Base-by-base conservation (phyloP, 2,329 filamentous ascomycete species). In the Monosporascus cannonballus region DNA sequence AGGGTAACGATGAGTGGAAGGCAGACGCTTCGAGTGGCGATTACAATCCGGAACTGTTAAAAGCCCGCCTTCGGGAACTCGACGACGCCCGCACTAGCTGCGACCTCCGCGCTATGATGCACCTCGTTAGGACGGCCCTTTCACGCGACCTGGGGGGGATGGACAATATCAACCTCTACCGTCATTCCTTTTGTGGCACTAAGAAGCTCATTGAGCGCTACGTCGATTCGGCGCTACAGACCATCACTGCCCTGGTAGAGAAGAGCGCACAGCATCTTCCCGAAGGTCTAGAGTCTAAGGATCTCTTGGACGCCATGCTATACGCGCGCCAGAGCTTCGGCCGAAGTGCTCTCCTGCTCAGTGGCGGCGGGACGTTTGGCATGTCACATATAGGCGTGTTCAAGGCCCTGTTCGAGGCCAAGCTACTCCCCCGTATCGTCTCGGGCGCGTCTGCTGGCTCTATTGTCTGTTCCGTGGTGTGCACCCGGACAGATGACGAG, bases 381-480 rank as follows among this genome's bases (percentile, higher is more conserved):
- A 95, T 96, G 89, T 89, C 89, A 54, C 91, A 96, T 67, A 87
- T 96, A 51, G 91, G 91, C 1, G 90, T 96, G 3, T 74, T 95
- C 51, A 95, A 95, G 68, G 80, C 86, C 4, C 76, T 96, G 3
- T 91, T 85, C 67, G 84, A 94, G 63, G 78, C 82, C 3, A 80
- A 82, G 7, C 76, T 96, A 14, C 76, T 96, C 2, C 91, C 91
- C 3, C 85, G 90, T 47, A 92, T 96, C 66, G 89, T 96, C 49
- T 95, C 90, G 0, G 90, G 90, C 2, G 87, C 90, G 6, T 95
- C 90, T 27, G 90, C 91, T 1, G 90, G 90, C 18, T 92, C 89
- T 61, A 95, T 96, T 45, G 88, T 96, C 15, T 89, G 85, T 56
- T 83, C 89, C 1, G 86, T 95, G 1, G 76, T 94, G 53, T 94